A percentile compares a stretch with the other conserved stretches of the same genome.
Evolutionary conservation across 2,329 filamentous ascomycete genomes (phyloP).

Genomic region (Microdochium nivale): DNA sequence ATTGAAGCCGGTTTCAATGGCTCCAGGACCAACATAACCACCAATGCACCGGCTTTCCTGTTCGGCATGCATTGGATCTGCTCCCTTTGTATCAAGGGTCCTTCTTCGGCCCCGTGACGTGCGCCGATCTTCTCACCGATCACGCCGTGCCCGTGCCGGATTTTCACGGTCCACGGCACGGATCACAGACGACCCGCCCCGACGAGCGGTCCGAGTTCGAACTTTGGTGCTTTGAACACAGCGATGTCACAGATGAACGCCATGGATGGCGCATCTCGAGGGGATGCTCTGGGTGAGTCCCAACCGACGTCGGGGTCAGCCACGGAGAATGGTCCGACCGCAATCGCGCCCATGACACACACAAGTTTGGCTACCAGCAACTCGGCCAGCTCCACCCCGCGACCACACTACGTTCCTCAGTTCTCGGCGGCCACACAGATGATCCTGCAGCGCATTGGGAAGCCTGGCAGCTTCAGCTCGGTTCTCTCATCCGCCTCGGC

Average conservation of each 20-base stretch:
- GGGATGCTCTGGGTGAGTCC: background rate
- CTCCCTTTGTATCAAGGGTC: background rate
- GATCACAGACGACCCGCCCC: too few relatives aligned
- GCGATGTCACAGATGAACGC: background rate
- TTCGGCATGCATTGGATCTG: too few relatives aligned
- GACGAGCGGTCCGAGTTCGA: too few relatives aligned
- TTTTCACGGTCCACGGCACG: too few relatives aligned
- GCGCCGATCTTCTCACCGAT: too few relatives aligned
- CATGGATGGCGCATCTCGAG: background rate
- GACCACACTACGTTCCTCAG: conserved; percentile 16
- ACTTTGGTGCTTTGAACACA: background rate
- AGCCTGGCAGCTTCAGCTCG: conserved; percentile 22
- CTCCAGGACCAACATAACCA: background rate
- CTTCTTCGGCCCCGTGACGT: background rate
- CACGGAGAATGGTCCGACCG: background rate
- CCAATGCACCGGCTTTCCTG: background rate
- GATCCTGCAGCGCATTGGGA: conserved; percentile 28
- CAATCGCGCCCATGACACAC: background rate
- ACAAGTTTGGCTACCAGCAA: background rate
- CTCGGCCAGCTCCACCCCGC: background rate
- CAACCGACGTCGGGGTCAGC: background rate
- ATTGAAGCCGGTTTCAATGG: background rate
- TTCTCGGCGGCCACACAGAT: conserved; percentile 28
- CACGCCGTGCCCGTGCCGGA: too few relatives aligned
- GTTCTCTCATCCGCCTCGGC: conserved; percentile 24